Percentiles rank a stretch among this genome's conserved stretches.
phyloP scores from a whole-genome alignment of 1,284 basidiomycete species.

The Phlebopus sp. region DNA sequence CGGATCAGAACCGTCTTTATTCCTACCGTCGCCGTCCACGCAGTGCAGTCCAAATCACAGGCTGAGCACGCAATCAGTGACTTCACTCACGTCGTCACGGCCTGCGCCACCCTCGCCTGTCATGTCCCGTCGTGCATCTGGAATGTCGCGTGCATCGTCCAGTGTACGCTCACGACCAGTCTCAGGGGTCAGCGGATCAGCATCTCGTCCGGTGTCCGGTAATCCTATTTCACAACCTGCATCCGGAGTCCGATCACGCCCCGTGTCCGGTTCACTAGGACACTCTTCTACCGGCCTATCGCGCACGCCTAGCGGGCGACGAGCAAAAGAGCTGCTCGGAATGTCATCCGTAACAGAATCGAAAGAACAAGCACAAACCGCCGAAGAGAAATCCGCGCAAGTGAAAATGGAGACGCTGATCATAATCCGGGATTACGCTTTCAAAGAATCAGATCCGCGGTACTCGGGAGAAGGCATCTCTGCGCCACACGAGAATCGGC shows the following conservation, averaged over 20 bases:
- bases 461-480: constrained; percentile 52
- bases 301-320: constrained; percentile 11
- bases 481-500: constrained; percentile 48
- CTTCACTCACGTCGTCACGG: constrained; percentile 51
- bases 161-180: constrained; percentile 15
- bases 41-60: constrained; percentile 11
- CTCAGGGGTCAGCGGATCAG: constrained; percentile 15
- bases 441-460: constrained; percentile 47
- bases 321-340: constrained; percentile 9
- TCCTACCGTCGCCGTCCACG: not conserved
- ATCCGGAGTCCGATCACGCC: constrained; percentile 3
- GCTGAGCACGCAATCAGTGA: constrained; percentile 22
- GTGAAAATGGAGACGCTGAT: constrained; percentile 29
- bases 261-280: constrained; percentile 8
- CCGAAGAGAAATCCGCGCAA: not conserved
- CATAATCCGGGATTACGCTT: constrained; percentile 66
- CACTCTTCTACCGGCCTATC: constrained; percentile 4
- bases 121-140: constrained; percentile 53
- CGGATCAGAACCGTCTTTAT: constrained; percentile 10
- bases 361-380: constrained; percentile 4
- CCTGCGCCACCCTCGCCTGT: constrained; percentile 67
- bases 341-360: constrained; percentile 12
- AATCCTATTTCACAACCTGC: not conserved
- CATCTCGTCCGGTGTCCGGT: constrained; percentile 23
- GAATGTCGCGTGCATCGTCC: constrained; percentile 30